Conservation (phyloP, 2,329 filamentous ascomycete genomes). For the Orbilia blumenaviensis region DNA sequence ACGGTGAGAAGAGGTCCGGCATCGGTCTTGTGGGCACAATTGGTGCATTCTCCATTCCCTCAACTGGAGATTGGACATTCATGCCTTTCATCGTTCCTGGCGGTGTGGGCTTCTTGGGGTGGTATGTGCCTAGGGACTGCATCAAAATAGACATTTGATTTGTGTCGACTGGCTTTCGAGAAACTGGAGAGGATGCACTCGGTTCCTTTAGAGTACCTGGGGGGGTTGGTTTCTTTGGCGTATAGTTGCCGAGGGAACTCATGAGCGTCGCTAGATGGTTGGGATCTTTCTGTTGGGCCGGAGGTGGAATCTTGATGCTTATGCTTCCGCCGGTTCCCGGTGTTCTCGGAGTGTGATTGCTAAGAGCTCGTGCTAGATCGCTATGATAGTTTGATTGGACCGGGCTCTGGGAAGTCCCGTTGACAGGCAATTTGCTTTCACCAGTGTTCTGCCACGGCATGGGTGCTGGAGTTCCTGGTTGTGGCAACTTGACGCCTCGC, state of each 20-base stretch:
- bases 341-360: constrained; percentile 14
- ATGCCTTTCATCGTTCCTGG: constrained; percentile 12
- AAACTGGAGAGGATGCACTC: background rate
- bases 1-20: constrained; percentile 10
- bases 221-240: constrained; percentile 36
- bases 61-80: background rate
- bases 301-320: constrained; percentile 1
- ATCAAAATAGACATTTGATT: constrained; percentile 36
- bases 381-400: constrained; percentile 12
- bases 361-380: constrained; percentile 9
- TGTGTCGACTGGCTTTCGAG: constrained; percentile 18
- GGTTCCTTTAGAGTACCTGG: constrained; percentile 15
- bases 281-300: constrained; percentile 22
- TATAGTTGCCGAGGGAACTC: constrained; percentile 8
- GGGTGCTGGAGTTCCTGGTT: background rate
- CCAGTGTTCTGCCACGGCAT: background rate
- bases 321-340: constrained; percentile 28
- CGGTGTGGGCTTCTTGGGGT: constrained; percentile 34
- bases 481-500: constrained; percentile 31
- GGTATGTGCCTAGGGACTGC: constrained; percentile 17
- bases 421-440: constrained; percentile 15
- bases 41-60: constrained; percentile 42
- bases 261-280: constrained; percentile 32
- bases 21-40: constrained; percentile 4
- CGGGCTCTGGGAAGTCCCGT: background rate